Evolutionary conservation across 441 rosid genomes (phyloP), one percentile per base, ranked within the genome.

Genomic region (Gossypium schwendimanii): DNA sequence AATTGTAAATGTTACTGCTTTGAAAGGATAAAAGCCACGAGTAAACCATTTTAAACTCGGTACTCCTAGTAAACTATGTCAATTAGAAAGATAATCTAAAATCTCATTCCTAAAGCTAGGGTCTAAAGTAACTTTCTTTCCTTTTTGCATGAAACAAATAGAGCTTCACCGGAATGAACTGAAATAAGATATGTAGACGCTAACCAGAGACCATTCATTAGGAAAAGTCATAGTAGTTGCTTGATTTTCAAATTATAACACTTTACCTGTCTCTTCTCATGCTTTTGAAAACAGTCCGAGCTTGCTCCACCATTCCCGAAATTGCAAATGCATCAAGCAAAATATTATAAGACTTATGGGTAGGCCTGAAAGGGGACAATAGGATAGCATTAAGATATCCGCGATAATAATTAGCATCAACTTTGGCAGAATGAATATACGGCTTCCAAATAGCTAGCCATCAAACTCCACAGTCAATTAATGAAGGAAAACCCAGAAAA

Each of bases 231-330:
- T 62, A 6, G 18, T 24, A 59, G 63, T 18, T 50, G 54, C 63
- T 78, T 23, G 68, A 18, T 23, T 44, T 61, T 58, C 26, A 61
- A 59, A 31, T 58, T 39, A 39, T 26, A 53, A 61, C 49, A 73
- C 23, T 72, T 77, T 84, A 94, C 97, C 97, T 88, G 84, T 94
- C 94, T 64, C 99, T 86, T 79, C 94, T 88, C 99, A 94, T 94
- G 87, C 94, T 87, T 81, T 87, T 89, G 85, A 94, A 94, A 26
- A 92, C 92, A 0, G 80, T 83, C 68, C 83, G 85, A 69, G 99
- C 97, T 82, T 94, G 97, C 78, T 94, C 99, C 81, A 89, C 94
- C 99, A 91, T 94, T 58, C 97, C 97, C 14, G 94, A 89, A 45
- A 94, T 87, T 55, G 97, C 96, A 67, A 94, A 94, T 74, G 97